These are phyloP conservation scores for Hansenula sp. DNA, from an alignment of 1,139 yeast genomes.

Conservation along the genomic window DNA sequence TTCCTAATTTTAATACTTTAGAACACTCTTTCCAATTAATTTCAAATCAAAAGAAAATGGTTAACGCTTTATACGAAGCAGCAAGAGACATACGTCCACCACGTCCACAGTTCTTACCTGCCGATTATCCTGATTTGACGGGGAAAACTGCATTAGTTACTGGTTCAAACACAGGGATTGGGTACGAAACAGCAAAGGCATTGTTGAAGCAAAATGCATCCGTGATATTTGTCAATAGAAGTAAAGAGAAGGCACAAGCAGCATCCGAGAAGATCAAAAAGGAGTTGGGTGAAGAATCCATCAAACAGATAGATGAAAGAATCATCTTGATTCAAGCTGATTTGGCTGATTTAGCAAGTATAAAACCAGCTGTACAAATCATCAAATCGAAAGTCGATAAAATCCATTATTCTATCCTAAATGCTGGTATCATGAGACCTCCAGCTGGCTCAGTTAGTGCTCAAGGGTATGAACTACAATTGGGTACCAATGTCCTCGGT, in stretches of 20 bases:
- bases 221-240: conserved; percentile 40
- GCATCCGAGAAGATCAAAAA: conserved; percentile 31
- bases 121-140: conserved; percentile 40
- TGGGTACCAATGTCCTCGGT: conserved; percentile 48
- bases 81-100: conserved; percentile 10
- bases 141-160: conserved; percentile 41
- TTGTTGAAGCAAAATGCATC: conserved; percentile 41
- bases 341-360: conserved; percentile 39
- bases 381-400: conserved; percentile 27
- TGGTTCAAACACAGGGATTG: conserved; percentile 45
- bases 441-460: conserved; percentile 32
- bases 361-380: conserved; percentile 36
- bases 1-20: no score
- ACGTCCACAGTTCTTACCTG: conserved; percentile 30
- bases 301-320: conserved; percentile 14
- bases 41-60: not conserved
- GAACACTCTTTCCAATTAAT: not conserved
- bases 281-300: conserved; percentile 14
- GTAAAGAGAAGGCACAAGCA: conserved; percentile 28
- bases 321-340: conserved; percentile 33
- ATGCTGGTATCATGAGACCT: conserved; percentile 50
- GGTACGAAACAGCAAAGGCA: conserved; percentile 35
- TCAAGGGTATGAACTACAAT: conserved; percentile 43
- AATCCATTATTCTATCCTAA: conserved; percentile 42
- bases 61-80: not conserved